A percentile compares a stretch with the other conserved stretches of the same genome.
These are phyloP conservation scores for Nothophytophthora sp. DNA, from an alignment of 352 stramenopile genomes.

Conservation along the genomic window DNA sequence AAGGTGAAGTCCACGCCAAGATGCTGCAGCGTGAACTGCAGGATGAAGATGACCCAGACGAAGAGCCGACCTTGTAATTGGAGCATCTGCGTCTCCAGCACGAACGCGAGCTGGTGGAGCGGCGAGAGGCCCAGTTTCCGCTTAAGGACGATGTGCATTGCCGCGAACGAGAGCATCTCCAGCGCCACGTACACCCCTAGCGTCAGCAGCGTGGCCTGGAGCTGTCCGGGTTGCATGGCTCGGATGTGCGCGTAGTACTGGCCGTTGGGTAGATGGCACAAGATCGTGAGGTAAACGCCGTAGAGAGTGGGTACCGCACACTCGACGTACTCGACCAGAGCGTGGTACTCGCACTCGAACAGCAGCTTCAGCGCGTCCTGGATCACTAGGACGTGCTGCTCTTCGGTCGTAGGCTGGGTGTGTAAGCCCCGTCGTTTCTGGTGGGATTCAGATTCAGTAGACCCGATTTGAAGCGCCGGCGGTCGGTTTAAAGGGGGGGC, in stretches of 20 bases:
- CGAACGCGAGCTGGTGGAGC: constrained; percentile 22
- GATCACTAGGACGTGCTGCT: constrained; percentile 2
- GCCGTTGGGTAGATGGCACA: constrained; percentile 9
- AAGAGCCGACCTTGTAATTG: constrained; percentile 21
- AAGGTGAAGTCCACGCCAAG: constrained; percentile 19
- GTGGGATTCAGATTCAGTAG: too few species aligned
- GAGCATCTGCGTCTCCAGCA: constrained; percentile 21
- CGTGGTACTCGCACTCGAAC: constrained; percentile 28
- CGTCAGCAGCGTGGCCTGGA: constrained; percentile 6
- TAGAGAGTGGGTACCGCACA: constrained; percentile 25
- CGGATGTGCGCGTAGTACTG: constrained; percentile 22
- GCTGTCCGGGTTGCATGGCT: constrained; percentile 12
- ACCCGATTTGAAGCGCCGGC: too few species aligned
- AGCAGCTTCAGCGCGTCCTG: constrained; percentile 17
- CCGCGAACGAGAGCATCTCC: constrained; percentile 12
- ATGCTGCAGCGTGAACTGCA: constrained; percentile 21
- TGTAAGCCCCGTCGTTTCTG: too few species aligned
- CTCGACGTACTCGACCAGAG: constrained; percentile 27
- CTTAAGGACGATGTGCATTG: constrained; percentile 16
- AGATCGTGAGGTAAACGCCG: constrained; percentile 11
- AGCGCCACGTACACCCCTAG: constrained; percentile 12
- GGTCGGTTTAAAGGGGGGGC: too few species aligned
- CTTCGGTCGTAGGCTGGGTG: too few species aligned
- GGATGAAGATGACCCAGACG: constrained; percentile 23
- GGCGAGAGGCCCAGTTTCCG: constrained; percentile 18